Percentiles rank a stretch among this genome's conserved stretches.
Conservation (phyloP, 441 rosid genomes). For the Iberis amara region DNA sequence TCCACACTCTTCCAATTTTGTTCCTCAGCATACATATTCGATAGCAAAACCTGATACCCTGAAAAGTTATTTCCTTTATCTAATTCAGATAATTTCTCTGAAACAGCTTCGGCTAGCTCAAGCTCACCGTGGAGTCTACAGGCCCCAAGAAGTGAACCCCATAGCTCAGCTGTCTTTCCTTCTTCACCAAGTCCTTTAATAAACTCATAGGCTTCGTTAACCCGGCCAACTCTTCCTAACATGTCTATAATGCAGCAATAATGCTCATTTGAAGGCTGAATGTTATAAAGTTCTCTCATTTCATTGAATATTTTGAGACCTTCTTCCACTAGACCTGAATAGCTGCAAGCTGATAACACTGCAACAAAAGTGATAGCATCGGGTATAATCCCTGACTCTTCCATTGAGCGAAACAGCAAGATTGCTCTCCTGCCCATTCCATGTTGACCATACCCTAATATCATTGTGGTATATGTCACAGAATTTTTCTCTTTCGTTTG, state of each 20-base stretch:
- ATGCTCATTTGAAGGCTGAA: constrained; percentile 60
- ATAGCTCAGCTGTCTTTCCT: constrained; percentile 56
- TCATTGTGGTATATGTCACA: constrained; percentile 72
- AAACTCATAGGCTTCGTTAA: constrained; percentile 73
- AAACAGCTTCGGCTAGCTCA: constrained; percentile 58
- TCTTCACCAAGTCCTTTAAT: constrained; percentile 58
- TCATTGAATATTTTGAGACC: constrained; percentile 63
- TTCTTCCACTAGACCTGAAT: constrained; percentile 68
- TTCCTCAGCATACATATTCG: constrained; percentile 76
- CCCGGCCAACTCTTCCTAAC: constrained; percentile 79
- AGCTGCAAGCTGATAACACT: constrained; percentile 74
- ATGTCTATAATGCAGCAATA: constrained; percentile 77
- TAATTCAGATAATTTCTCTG: constrained; percentile 46
- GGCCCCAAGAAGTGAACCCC: constrained; percentile 81
- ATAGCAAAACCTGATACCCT: constrained; percentile 75
- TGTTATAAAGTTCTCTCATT: constrained; percentile 48
- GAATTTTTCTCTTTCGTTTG: constrained; percentile 51
- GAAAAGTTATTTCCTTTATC: constrained; percentile 35
- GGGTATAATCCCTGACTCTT: constrained; percentile 40
- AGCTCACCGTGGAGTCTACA: constrained; percentile 60
- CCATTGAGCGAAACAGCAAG: constrained; percentile 63
- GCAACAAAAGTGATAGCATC: constrained; percentile 74
- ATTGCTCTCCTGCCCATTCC: constrained; percentile 76
- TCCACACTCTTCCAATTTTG: constrained; percentile 62
- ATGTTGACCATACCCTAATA: constrained; percentile 76